phyloP scores from a whole-genome alignment of 441 rosid genomes.

The Hura crepitans region DNA sequence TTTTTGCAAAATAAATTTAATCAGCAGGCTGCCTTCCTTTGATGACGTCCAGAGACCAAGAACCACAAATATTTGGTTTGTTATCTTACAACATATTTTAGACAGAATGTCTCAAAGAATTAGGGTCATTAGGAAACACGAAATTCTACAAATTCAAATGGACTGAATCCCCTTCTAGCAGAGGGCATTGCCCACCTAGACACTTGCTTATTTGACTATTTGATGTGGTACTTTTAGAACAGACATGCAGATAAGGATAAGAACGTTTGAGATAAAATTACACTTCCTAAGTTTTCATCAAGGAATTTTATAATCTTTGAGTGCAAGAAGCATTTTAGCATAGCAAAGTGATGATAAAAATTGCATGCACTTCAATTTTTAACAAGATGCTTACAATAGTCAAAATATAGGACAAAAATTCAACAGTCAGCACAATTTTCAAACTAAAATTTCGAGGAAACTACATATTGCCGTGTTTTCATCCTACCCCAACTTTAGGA shows the following conservation, averaged over 20 bases:
- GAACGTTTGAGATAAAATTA: background rate
- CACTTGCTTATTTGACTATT: too few species aligned
- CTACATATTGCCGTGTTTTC: background rate
- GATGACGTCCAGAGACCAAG: background rate
- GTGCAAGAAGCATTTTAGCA: background rate
- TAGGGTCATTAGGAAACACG: background rate
- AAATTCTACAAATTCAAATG: background rate
- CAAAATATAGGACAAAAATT: background rate
- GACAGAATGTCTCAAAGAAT: background rate
- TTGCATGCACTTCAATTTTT: background rate
- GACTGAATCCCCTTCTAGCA: background rate
- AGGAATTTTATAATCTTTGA: background rate
- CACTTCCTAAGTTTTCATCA: background rate
- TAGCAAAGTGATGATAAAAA: background rate
- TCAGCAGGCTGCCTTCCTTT: background rate
- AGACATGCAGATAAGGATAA: too few species aligned
- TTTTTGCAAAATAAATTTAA: background rate
- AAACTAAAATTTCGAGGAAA: background rate
- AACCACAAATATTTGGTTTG: background rate
- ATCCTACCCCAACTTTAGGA: background rate
- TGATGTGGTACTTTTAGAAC: too few species aligned
- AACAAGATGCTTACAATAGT: background rate
- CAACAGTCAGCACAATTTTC: background rate
- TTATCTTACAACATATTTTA: background rate
- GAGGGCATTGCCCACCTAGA: too few species aligned